A percentile compares a stretch with the other conserved stretches of the same genome.
Conservation (phyloP, 805 yeast species). For the Maudiozyma serrabonitensis region DNA sequence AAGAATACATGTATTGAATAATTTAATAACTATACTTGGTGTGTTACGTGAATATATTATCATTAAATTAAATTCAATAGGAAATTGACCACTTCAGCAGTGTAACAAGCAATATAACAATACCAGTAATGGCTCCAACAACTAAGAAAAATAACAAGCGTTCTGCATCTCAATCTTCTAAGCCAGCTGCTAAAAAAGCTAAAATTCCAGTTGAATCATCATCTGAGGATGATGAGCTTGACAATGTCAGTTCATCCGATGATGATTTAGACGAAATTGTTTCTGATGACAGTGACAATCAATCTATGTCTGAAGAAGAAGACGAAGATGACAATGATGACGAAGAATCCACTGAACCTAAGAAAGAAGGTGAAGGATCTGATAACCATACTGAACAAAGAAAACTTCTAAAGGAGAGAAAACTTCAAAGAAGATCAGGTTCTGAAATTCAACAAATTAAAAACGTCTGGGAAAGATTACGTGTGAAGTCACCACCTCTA, state of each 20-base stretch:
- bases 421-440: constrained; percentile 81
- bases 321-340: constrained; percentile 23
- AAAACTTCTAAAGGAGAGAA: constrained; percentile 68
- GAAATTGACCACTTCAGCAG: too few species aligned
- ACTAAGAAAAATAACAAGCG: constrained; percentile 10
- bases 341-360: constrained; percentile 20
- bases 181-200: constrained; percentile 24
- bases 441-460: constrained; percentile 76
- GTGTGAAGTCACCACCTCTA: constrained; percentile 75
- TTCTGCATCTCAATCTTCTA: constrained; percentile 5
- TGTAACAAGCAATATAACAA: background rate
- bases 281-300: constrained; percentile 27
- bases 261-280: constrained; percentile 20
- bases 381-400: constrained; percentile 73
- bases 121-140: constrained; percentile 13
- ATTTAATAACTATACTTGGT: too few species aligned
- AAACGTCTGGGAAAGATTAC: constrained; percentile 79
- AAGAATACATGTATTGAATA: too few species aligned
- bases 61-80: too few species aligned
- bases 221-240: constrained; percentile 15
- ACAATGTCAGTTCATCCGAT: constrained; percentile 24
- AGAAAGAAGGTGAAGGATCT: constrained; percentile 25
- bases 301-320: constrained; percentile 30
- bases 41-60: background rate
- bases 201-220: constrained; percentile 28